Evolutionary conservation across 2,329 filamentous ascomycete species (phyloP).

Genomic region (Trichoderma sp.): DNA sequence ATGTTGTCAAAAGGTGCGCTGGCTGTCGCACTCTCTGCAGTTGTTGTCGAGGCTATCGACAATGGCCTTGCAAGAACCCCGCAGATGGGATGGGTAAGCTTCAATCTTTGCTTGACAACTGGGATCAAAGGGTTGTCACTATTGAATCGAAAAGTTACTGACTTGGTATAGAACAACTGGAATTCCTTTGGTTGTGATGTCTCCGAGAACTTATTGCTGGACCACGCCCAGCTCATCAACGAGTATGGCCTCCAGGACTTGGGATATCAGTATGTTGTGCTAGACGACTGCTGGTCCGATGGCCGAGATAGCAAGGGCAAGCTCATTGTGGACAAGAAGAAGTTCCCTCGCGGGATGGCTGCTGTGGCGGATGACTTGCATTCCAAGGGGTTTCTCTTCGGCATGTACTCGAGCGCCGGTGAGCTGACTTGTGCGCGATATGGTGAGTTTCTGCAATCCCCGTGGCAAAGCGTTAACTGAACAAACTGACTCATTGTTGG

Average conservation of each 20-base stretch:
- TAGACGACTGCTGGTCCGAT: constrained; percentile 44
- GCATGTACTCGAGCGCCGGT: constrained; percentile 48
- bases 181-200: constrained; percentile 25
- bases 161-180: constrained; percentile 26
- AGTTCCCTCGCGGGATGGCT: constrained; percentile 45
- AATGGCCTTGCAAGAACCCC: constrained; percentile 27
- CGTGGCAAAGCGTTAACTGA: background rate
- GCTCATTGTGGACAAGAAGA: constrained; percentile 39
- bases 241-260: constrained; percentile 36
- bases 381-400: constrained; percentile 42
- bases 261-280: constrained; percentile 37
- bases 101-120: background rate
- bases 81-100: constrained; percentile 29
- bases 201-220: constrained; percentile 31
- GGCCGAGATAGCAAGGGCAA: constrained; percentile 34
- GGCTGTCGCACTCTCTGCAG: constrained; percentile 12
- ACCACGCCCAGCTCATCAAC: constrained; percentile 33
- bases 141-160: background rate
- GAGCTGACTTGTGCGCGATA: constrained; percentile 50
- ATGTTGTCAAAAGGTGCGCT: constrained; percentile 23
- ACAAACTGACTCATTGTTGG: constrained; percentile 24
- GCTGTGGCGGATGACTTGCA: constrained; percentile 42
- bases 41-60: constrained; percentile 24
- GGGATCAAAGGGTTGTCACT: too few relatives aligned
- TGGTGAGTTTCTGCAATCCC: constrained; percentile 7